Percentiles rank a stretch among this genome's conserved stretches.
Conservation (phyloP, 2,329 filamentous ascomycete species). For the Fonsecaea pugnacius region DNA sequence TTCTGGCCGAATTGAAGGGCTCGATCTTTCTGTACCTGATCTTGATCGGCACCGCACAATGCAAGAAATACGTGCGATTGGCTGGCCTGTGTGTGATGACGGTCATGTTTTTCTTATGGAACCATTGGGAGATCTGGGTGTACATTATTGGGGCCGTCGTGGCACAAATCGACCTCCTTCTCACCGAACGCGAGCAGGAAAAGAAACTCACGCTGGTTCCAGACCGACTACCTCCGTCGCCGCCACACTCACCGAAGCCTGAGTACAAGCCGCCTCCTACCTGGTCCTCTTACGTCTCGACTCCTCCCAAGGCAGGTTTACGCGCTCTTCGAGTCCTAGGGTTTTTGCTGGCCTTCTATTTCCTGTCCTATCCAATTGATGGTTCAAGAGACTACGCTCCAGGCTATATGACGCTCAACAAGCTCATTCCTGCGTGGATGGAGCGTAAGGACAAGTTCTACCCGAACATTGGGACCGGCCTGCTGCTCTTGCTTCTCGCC, state of each 20-base stretch:
- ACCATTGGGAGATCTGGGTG: conserved; percentile 52
- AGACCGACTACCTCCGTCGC: conserved; percentile 28
- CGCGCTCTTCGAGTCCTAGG: conserved; percentile 34
- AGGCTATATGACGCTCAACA: conserved; percentile 49
- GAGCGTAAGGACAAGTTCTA: conserved; percentile 45
- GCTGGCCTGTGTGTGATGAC: conserved; percentile 42
- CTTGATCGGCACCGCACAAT: conserved; percentile 47
- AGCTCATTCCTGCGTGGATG: conserved; percentile 44
- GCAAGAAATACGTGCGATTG: conserved; percentile 43
- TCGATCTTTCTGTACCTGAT: conserved; percentile 51
- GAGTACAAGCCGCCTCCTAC: conserved; percentile 31
- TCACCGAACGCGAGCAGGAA: conserved; percentile 42
- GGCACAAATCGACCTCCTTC: conserved; percentile 49
- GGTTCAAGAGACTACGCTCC: conserved; percentile 46
- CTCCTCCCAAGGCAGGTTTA: neutral
- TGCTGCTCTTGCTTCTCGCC: conserved; percentile 51
- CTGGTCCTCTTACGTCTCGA: conserved; percentile 4
- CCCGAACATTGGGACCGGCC: conserved; percentile 47
- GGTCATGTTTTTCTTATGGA: conserved; percentile 49
- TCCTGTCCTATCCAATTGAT: conserved; percentile 49
- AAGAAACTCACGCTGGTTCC: conserved; percentile 23
- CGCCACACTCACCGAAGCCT: conserved; percentile 27
- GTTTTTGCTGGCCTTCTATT: conserved; percentile 49
- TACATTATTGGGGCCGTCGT: conserved; percentile 51
- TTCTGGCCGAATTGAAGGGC: conserved; percentile 53